Conservation (phyloP, 2,329 filamentous ascomycete species). For the Pezicula neosporulosa region DNA sequence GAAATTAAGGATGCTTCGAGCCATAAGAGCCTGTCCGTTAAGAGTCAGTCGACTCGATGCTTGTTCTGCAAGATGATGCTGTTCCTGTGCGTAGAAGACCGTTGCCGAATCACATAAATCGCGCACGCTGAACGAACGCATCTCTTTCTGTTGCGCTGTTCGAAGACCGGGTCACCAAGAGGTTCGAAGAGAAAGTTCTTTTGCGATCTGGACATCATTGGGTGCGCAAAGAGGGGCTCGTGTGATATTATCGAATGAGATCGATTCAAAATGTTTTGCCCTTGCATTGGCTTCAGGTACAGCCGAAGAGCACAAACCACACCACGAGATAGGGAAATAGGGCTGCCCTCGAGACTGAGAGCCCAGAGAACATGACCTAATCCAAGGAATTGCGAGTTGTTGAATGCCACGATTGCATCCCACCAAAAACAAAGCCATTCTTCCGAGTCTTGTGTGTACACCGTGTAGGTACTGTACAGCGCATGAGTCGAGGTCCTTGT, state of each 20-base stretch:
- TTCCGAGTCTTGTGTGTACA: no score
- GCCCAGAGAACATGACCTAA: neutral
- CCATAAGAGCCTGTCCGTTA: neutral
- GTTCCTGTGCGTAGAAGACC: neutral
- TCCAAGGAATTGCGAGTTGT: neutral
- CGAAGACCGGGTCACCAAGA: neutral
- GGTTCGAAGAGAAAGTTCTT: neutral
- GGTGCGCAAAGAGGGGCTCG: neutral
- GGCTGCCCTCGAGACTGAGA: neutral
- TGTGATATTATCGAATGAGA: neutral
- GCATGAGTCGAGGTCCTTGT: neutral
- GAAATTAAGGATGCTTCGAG: no score
- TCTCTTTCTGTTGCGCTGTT: neutral
- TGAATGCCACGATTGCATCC: neutral
- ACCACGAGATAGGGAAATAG: neutral
- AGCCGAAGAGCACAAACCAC: neutral
- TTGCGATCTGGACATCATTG: neutral
- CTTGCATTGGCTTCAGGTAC: conserved; percentile 2
- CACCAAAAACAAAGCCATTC: no score
- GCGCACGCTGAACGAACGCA: neutral
- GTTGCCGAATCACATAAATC: neutral
- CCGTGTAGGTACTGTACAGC: no score
- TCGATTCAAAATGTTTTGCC: neutral
- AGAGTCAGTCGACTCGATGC: neutral
- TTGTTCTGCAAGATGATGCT: neutral